Base-by-base conservation (phyloP, 306 rosid species). In the peach (Prunus persica) region DNA sequence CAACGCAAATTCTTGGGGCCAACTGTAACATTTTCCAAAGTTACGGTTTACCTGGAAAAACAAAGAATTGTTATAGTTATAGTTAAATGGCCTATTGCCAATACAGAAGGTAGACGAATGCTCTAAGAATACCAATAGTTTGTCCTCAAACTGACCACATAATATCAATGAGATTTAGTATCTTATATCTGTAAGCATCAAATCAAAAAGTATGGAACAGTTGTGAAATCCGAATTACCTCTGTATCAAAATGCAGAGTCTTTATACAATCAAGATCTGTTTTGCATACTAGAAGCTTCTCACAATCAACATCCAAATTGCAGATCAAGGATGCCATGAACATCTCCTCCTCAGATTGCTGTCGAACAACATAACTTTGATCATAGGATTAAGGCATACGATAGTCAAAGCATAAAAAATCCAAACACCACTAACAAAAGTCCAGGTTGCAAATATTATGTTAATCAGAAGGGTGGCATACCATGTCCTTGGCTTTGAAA, bases 291-390 rank as follows among this genome's bases (percentile, higher is more conserved):
- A 94, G 78, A 81, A 78, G 81, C 85, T 87, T 94, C 82, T 88
- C 84, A 8, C 93, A 94, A 66, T 90, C 92, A 78, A 28, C 88
- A 77, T 86, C 98, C 74, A 89, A 83, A 71, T 92, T 92, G 89
- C 98, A 94, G 77, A 94, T 92, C 92, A 94, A 85, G 62, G 98
- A 94, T 47, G 89, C 89, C 95, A 89, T 92, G 82, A 94, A 94
- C 85, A 89, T 78, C 43, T 92, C 92, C 79, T 89, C 91, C 80
- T 90, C 93, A 75, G 84, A 80, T 96, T 90, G 87, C 76, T 78
- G 65, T 57, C 79, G 52, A 57, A 70, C 49, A 38, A 28, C 73
- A 80, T 16, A 41, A 25, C 7, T 9, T 69, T 50, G 32, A 45
- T 46, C 58, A 61, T 61, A 27, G 16, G 57, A 72, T 76, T 45